Conservation (phyloP, 2,329 filamentous ascomycete genomes). For the Aphanoascus verrucosus region DNA sequence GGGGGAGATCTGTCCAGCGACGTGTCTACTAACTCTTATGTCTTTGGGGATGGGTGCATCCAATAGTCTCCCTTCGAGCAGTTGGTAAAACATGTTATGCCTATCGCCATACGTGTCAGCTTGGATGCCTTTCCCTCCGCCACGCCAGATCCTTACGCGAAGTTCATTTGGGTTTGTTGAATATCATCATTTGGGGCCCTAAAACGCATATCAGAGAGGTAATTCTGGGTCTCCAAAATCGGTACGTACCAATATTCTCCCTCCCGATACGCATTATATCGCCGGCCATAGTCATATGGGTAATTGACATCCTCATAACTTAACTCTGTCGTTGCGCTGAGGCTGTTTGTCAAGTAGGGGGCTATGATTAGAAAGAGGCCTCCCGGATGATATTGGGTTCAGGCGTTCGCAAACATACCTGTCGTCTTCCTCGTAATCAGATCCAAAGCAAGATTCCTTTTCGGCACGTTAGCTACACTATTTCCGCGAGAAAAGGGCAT, state of each 20-base stretch:
- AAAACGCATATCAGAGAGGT: not conserved
- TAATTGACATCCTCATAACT: constrained; percentile 18
- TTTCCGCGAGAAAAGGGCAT: not conserved
- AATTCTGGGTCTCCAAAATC: too few species aligned
- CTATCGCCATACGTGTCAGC: constrained; percentile 4
- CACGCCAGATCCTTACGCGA: constrained; percentile 11
- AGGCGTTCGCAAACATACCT: not conserved
- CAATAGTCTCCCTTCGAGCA: constrained; percentile 37
- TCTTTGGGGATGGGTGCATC: constrained; percentile 33
- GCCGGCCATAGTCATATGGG: constrained; percentile 19
- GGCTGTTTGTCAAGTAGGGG: not conserved
- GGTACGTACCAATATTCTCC: constrained; percentile 13
- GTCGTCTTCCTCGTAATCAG: constrained; percentile 9
- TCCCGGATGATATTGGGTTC: not conserved
- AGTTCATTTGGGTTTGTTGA: constrained; percentile 18
- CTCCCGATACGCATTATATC: constrained; percentile 22
- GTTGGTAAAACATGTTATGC: constrained; percentile 38
- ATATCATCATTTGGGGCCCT: constrained; percentile 18
- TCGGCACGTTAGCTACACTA: constrained; percentile 1
- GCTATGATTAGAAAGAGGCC: not conserved
- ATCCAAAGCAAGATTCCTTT: constrained; percentile 1
- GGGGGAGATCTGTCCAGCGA: not conserved
- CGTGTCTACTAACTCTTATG: constrained; percentile 2
- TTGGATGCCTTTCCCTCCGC: not conserved
- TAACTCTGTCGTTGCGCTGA: constrained; percentile 17